Conservation (phyloP, 345 rosid genomes). For the Rhodamnia argentea region DNA sequence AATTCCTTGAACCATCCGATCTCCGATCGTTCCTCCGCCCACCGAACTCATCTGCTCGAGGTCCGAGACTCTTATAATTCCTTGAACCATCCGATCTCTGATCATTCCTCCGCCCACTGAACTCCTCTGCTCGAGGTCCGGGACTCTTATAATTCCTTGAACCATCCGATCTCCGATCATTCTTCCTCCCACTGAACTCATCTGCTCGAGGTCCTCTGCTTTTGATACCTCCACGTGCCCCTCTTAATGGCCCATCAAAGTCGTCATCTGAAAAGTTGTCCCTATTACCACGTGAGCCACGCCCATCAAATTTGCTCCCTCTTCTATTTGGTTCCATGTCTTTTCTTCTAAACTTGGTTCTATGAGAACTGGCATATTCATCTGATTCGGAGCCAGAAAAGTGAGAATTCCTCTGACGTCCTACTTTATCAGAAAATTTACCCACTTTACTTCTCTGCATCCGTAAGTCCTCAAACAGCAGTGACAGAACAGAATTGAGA, state of each 20-base stretch:
- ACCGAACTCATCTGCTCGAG: background rate
- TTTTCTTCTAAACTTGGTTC: conserved; percentile 12
- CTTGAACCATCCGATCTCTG: conserved; percentile 20
- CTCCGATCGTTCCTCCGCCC: conserved; percentile 11
- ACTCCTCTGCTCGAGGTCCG: conserved; percentile 13
- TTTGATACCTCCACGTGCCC: background rate
- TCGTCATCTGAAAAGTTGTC: background rate
- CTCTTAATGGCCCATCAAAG: background rate
- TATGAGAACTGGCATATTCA: background rate
- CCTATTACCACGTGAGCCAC: background rate
- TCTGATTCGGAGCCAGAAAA: conserved; percentile 26
- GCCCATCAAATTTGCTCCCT: background rate
- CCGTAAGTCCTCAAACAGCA: conserved; percentile 1
- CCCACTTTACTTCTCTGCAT: conserved; percentile 15
- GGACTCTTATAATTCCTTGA: conserved; percentile 8
- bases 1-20: conserved; percentile 1
- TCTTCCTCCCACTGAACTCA: background rate
- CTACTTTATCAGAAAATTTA: conserved; percentile 16
- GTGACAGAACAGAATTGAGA: background rate
- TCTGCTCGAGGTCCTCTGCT: background rate
- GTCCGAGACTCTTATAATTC: conserved; percentile 13
- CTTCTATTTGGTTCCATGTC: conserved; percentile 12
- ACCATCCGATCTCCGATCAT: conserved; percentile 15
- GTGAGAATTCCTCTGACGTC: conserved; percentile 23
- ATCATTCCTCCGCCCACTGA: conserved; percentile 7